Percentiles rank a stretch among this genome's conserved stretches.
Conservation (phyloP, 306 rosid species). For the Arachis stenosperma region DNA sequence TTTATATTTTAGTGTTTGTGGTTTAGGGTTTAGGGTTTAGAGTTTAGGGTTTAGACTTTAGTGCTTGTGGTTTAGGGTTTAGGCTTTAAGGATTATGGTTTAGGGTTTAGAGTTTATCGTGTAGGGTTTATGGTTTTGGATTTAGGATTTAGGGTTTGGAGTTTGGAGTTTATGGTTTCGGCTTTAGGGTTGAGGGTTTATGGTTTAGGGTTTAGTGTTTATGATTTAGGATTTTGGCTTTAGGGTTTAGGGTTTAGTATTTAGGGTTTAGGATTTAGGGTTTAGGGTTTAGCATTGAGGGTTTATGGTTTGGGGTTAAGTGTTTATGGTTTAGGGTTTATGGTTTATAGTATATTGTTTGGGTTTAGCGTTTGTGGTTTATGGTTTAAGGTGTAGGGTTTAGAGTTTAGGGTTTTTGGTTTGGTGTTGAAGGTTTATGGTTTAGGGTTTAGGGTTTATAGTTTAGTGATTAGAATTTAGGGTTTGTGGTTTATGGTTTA, state of each 20-base stretch:
- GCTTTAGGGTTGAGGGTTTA: neutral
- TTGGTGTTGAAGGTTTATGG: slow-evolving; percentile 3
- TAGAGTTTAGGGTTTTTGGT: slow-evolving; percentile 17
- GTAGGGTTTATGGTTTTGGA: too few species aligned
- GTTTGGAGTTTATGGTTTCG: neutral
- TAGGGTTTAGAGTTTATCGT: neutral
- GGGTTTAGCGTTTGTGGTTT: too few species aligned
- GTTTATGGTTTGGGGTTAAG: slow-evolving; percentile 16
- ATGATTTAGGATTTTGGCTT: slow-evolving; percentile 11
- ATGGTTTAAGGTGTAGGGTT: slow-evolving; percentile 12
- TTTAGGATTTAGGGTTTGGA: neutral
- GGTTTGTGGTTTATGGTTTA: slow-evolving; percentile 1
- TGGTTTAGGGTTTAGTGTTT: slow-evolving; percentile 23
- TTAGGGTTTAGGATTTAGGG: too few species aligned
- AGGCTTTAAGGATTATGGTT: too few species aligned
- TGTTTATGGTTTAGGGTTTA: slow-evolving; percentile 17
- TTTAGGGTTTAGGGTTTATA: slow-evolving; percentile 3
- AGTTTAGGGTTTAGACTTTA: too few species aligned
- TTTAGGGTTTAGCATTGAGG: slow-evolving; percentile 9
- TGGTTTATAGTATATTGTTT: too few species aligned
- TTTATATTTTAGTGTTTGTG: neutral
- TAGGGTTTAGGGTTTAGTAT: slow-evolving; percentile 15
- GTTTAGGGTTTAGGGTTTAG: too few species aligned
- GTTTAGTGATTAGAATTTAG: slow-evolving; percentile 6
- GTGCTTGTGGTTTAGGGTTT: too few species aligned